These are phyloP conservation scores for Blumeria hordei DNA, from an alignment of 2,329 filamentous ascomycete genomes.

Conservation along the genomic window DNA sequence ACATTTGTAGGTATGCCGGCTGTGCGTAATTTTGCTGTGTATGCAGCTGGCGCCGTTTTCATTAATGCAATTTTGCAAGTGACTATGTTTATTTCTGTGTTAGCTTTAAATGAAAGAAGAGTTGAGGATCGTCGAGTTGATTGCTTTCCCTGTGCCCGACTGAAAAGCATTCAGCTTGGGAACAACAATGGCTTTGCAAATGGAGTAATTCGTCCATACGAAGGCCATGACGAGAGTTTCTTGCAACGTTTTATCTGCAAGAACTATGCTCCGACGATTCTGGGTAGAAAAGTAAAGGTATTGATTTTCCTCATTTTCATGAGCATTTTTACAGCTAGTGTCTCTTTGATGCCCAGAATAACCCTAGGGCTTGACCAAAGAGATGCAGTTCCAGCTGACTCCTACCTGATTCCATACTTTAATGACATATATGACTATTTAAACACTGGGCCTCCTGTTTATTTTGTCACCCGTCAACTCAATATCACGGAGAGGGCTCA, in stretches of 20 bases:
- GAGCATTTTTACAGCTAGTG: slow-evolving; percentile 60
- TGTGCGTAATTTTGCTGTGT: slow-evolving; percentile 89
- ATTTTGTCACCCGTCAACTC: slow-evolving; percentile 69
- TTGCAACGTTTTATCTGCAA: slow-evolving; percentile 80
- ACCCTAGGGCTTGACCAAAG: slow-evolving; percentile 80
- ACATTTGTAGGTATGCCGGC: slow-evolving; percentile 95
- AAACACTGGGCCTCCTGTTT: slow-evolving; percentile 76
- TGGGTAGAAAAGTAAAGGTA: slow-evolving; percentile 60
- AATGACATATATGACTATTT: slow-evolving; percentile 89
- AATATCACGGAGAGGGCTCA: slow-evolving; percentile 52
- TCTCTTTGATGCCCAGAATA: slow-evolving; percentile 67
- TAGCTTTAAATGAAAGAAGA: slow-evolving; percentile 73
- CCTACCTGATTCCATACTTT: slow-evolving; percentile 89
- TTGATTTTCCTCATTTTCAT: slow-evolving; percentile 59
- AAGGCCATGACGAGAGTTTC: slow-evolving; percentile 54
- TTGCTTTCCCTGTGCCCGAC: slow-evolving; percentile 70
- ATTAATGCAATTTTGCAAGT: slow-evolving; percentile 95
- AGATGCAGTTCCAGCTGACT: slow-evolving; percentile 79
- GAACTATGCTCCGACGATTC: slow-evolving; percentile 58
- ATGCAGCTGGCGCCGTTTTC: slow-evolving; percentile 84
- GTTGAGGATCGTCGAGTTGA: slow-evolving; percentile 78
- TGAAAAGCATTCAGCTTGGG: slow-evolving; percentile 44
- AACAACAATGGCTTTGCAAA: slow-evolving; percentile 34
- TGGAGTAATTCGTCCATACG: slow-evolving; percentile 14
- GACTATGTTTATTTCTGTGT: slow-evolving; percentile 85